Conservation (phyloP, 2,329 filamentous ascomycete genomes). For the Phaeophleospora eucalypticola region DNA sequence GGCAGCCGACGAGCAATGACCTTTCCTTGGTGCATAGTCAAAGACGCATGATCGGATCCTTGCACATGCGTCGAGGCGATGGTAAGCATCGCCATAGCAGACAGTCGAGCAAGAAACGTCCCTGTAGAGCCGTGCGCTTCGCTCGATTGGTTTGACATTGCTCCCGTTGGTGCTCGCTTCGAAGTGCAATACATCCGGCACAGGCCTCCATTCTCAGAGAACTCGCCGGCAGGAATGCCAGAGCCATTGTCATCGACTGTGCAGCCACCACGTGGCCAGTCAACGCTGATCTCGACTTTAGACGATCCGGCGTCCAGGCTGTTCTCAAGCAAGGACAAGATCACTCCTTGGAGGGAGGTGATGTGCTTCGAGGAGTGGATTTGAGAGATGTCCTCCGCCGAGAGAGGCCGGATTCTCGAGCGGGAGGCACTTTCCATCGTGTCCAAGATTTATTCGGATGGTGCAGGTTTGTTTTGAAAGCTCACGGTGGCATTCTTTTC, state of each 20-base stretch:
- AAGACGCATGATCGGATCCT: slow-evolving; percentile 58
- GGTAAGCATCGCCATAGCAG: slow-evolving; percentile 69
- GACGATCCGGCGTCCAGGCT: slow-evolving; percentile 73
- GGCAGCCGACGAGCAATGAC: slow-evolving; percentile 56
- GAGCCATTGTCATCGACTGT: slow-evolving; percentile 77
- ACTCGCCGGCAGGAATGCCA: slow-evolving; percentile 72
- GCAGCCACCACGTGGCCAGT: slow-evolving; percentile 73
- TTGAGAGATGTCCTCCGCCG: slow-evolving; percentile 46
- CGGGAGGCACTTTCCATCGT: neutral
- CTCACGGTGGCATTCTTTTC: slow-evolving; percentile 41
- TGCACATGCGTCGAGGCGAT: slow-evolving; percentile 67
- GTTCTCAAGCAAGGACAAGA: slow-evolving; percentile 73
- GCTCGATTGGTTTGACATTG: slow-evolving; percentile 20
- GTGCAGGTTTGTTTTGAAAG: neutral
- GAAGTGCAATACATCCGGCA: slow-evolving; percentile 69
- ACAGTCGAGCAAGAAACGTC: slow-evolving; percentile 71
- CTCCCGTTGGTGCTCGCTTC: slow-evolving; percentile 50
- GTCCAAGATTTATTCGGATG: neutral
- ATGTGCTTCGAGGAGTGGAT: slow-evolving; percentile 83
- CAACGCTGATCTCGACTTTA: slow-evolving; percentile 65
- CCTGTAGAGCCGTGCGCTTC: slow-evolving; percentile 64
- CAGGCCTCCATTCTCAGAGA: slow-evolving; percentile 64
- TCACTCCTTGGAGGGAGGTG: slow-evolving; percentile 66
- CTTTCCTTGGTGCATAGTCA: slow-evolving; percentile 67
- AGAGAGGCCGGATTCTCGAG: slow-evolving; percentile 26